These are phyloP conservation scores for Komagataella pastoris DNA, from an alignment of 805 yeast species.

Conservation along the genomic window DNA sequence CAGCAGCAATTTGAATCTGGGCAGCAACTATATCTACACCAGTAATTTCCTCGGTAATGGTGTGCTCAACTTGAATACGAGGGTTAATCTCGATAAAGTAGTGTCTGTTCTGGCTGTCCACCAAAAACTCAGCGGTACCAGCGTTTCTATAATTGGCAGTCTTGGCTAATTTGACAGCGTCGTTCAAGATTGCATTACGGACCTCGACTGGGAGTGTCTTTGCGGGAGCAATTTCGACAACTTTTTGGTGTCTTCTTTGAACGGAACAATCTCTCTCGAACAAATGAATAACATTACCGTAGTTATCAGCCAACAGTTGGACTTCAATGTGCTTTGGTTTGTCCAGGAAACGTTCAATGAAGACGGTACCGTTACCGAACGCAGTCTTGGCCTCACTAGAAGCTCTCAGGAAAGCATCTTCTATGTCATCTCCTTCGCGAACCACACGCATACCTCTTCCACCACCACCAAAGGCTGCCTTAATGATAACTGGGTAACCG, in stretches of 20 bases:
- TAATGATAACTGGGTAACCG: conserved; percentile 94
- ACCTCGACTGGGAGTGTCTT: conserved; percentile 72
- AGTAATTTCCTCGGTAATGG: conserved; percentile 96
- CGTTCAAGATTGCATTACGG: conserved; percentile 85
- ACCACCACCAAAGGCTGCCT: conserved; percentile 99
- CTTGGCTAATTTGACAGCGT: conserved; percentile 87
- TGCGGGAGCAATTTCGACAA: conserved; percentile 97
- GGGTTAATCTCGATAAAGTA: conserved; percentile 98
- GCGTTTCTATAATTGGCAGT: conserved; percentile 90
- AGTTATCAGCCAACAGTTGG: conserved; percentile 83
- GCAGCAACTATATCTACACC: conserved; percentile 98
- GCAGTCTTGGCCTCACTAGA: conserved; percentile 88
- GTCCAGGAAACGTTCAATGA: conserved; percentile 90
- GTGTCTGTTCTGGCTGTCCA: conserved; percentile 87
- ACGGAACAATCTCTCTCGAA: conserved; percentile 99
- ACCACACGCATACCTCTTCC: conserved; percentile 99
- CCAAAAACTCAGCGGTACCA: conserved; percentile 96
- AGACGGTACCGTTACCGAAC: conserved; percentile 98
- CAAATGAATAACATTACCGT: conserved; percentile 90
- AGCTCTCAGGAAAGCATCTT: conserved; percentile 88
- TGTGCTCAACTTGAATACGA: conserved; percentile 96
- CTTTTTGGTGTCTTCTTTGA: conserved; percentile 98
- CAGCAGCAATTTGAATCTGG: conserved; percentile 97
- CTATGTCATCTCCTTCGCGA: conserved; percentile 86
- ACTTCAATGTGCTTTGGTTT: conserved; percentile 97